phyloP scores from a whole-genome alignment of 805 yeast genomes.

The Zygoascus bituminiphila region DNA sequence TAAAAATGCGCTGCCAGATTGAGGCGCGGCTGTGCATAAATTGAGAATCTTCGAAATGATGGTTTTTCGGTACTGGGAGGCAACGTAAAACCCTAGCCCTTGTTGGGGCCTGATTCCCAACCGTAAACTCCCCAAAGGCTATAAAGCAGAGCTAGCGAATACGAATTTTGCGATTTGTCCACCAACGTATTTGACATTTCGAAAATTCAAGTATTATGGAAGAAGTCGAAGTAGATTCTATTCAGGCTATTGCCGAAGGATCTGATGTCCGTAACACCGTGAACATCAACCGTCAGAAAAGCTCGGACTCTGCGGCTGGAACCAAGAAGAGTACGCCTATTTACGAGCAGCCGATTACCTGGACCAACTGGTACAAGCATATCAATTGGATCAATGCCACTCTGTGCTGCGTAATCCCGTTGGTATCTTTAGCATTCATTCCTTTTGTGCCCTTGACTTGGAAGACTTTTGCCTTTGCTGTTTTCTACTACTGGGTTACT shows the following conservation, averaged over 20 bases:
- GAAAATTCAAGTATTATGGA: constrained; percentile 11
- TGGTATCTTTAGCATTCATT: constrained; percentile 37
- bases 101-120: not conserved
- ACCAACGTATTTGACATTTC: no score
- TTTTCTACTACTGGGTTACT: constrained; percentile 49
- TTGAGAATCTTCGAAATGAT: no score
- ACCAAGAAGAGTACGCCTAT: constrained; percentile 36
- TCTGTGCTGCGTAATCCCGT: constrained; percentile 50
- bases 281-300: constrained; percentile 23
- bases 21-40: no score
- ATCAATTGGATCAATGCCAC: constrained; percentile 66
- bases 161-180: not conserved
- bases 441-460: constrained; percentile 37
- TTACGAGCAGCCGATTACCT: constrained; percentile 69
- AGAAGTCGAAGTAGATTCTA: constrained; percentile 21
- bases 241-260: constrained; percentile 30
- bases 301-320: no score
- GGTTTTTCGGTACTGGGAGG: no score
- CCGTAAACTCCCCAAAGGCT: constrained; percentile 1
- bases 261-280: constrained; percentile 19
- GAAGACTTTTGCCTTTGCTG: constrained; percentile 47
- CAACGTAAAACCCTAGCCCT: constrained; percentile 2
- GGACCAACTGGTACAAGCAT: constrained; percentile 61
- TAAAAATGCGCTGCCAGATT: no score
- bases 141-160: not conserved